Conservation (phyloP, 1,284 basidiomycete genomes). For the Melanopsichium pennsylvanicum region DNA sequence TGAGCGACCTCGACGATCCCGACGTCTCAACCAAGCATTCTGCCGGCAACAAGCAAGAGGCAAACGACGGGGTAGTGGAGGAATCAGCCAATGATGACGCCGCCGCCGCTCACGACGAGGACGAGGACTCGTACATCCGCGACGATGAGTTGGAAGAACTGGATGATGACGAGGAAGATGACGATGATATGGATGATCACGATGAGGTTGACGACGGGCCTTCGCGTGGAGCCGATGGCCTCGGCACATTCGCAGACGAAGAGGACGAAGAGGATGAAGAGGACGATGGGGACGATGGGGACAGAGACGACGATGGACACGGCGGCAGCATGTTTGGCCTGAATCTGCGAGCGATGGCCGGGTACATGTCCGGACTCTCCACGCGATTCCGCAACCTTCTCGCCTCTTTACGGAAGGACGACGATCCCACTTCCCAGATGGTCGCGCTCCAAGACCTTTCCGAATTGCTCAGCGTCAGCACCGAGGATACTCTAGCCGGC, state of each 20-base stretch:
- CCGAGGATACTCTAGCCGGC: slow-evolving; percentile 93
- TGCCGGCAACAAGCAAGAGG: background rate
- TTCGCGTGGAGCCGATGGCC: slow-evolving; percentile 11
- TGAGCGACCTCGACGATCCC: slow-evolving; percentile 2
- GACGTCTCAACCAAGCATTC: background rate
- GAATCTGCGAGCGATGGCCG: slow-evolving; percentile 58
- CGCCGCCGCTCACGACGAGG: background rate
- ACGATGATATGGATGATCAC: slow-evolving; percentile 20
- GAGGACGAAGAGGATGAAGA: slow-evolving; percentile 27
- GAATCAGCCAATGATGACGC: slow-evolving; percentile 6
- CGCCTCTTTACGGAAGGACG: slow-evolving; percentile 44
- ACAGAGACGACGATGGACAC: slow-evolving; percentile 26
- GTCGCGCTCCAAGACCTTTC: slow-evolving; percentile 88
- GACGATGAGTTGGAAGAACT: slow-evolving; percentile 14
- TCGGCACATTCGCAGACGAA: slow-evolving; percentile 30
- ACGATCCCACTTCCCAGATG: slow-evolving; percentile 77
- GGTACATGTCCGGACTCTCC: slow-evolving; percentile 57
- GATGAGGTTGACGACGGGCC: slow-evolving; percentile 15
- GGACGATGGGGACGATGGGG: slow-evolving; percentile 43
- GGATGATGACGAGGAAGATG: slow-evolving; percentile 12
- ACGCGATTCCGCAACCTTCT: slow-evolving; percentile 54
- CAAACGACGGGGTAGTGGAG: slow-evolving; percentile 16
- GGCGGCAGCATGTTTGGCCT: slow-evolving; percentile 51
- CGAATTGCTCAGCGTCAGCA: slow-evolving; percentile 93
- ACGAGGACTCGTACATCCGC: slow-evolving; percentile 9